A percentile compares a stretch with the other conserved stretches of the same genome.
Conservation (phyloP, 2,329 filamentous ascomycete species). For the Cercospora brassicicola region DNA sequence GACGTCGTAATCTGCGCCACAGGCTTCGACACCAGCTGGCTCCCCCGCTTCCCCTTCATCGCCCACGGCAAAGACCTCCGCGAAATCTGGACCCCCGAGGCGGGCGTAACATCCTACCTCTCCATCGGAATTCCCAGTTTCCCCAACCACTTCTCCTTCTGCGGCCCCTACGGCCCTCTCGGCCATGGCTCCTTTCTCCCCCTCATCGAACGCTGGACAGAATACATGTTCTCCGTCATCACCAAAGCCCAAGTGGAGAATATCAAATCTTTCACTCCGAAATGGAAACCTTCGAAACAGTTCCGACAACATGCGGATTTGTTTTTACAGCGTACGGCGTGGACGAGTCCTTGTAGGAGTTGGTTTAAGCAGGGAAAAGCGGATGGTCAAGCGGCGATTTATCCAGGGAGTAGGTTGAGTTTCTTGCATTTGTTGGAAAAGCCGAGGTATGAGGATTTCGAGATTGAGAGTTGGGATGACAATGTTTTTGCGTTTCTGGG, state of each 20-base stretch:
- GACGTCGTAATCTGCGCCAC: slow-evolving; percentile 44
- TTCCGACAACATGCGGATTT: slow-evolving; percentile 46
- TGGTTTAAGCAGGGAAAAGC: slow-evolving; percentile 43
- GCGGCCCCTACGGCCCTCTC: slow-evolving; percentile 45
- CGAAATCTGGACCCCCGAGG: slow-evolving; percentile 40
- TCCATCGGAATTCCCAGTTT: slow-evolving; percentile 44
- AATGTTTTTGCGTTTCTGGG: slow-evolving; percentile 47
- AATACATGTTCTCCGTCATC: slow-evolving; percentile 45
- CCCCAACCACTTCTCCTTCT: slow-evolving; percentile 49
- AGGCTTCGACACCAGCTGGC: slow-evolving; percentile 42
- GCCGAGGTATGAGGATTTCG: slow-evolving; percentile 46
- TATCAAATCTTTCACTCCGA: slow-evolving; percentile 44
- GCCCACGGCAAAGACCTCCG: slow-evolving; percentile 36
- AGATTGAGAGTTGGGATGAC: slow-evolving; percentile 44
- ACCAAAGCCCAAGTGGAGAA: slow-evolving; percentile 46
- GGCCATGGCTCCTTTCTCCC: slow-evolving; percentile 46
- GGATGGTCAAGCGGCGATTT: slow-evolving; percentile 44
- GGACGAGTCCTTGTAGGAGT: slow-evolving; percentile 38
- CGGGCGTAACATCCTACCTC: slow-evolving; percentile 45
- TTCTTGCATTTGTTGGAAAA: slow-evolving; percentile 43
- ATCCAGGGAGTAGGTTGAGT: slow-evolving; percentile 42
- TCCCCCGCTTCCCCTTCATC: slow-evolving; percentile 38
- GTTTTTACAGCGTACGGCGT: slow-evolving; percentile 43
- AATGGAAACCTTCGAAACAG: slow-evolving; percentile 34
- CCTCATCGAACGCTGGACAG: slow-evolving; percentile 44